Conservation (phyloP, 257 asterid genomes). For the Solanum etuberosum region DNA sequence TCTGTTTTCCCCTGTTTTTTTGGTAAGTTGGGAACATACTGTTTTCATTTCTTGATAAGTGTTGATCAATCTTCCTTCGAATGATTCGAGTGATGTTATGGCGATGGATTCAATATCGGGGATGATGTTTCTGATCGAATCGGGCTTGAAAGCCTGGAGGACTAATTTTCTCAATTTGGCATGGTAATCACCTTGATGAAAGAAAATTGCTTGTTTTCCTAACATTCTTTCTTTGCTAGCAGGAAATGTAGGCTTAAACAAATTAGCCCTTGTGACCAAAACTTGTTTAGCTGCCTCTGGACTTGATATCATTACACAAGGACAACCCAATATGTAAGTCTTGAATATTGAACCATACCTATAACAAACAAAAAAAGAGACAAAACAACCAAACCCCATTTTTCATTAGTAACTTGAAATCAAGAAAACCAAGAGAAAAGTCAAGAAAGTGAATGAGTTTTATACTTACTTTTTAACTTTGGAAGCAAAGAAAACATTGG, state of each 20-base stretch:
- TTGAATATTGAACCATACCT: slow-evolving; percentile 39
- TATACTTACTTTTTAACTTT: slow-evolving; percentile 22
- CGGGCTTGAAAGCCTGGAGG: slow-evolving; percentile 26
- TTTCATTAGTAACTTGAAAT: not conserved
- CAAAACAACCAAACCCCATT: not conserved
- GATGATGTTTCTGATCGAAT: slow-evolving; percentile 16
- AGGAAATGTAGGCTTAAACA: slow-evolving; percentile 37
- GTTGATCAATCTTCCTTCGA: slow-evolving; percentile 21
- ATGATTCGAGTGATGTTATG: slow-evolving; percentile 2
- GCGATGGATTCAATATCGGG: slow-evolving; percentile 12
- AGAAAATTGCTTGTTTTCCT: slow-evolving; percentile 36
- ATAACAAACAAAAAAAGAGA: not conserved
- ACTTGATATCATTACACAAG: slow-evolving; percentile 34
- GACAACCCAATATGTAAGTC: slow-evolving; percentile 35
- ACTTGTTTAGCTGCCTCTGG: slow-evolving; percentile 30
- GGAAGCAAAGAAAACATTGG: slow-evolving; percentile 26
- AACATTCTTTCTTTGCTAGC: slow-evolving; percentile 35
- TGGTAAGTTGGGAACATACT: slow-evolving; percentile 2
- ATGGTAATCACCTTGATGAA: slow-evolving; percentile 34
- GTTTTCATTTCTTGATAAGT: slow-evolving; percentile 35
- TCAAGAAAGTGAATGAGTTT: not conserved
- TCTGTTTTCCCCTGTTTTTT: slow-evolving; percentile 3
- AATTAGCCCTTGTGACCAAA: slow-evolving; percentile 23
- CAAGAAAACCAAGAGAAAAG: not conserved
- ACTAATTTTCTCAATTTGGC: slow-evolving; percentile 24